phyloP scores from a whole-genome alignment of 768 basidiomycete genomes.

The Podaxis carcinomalis region DNA sequence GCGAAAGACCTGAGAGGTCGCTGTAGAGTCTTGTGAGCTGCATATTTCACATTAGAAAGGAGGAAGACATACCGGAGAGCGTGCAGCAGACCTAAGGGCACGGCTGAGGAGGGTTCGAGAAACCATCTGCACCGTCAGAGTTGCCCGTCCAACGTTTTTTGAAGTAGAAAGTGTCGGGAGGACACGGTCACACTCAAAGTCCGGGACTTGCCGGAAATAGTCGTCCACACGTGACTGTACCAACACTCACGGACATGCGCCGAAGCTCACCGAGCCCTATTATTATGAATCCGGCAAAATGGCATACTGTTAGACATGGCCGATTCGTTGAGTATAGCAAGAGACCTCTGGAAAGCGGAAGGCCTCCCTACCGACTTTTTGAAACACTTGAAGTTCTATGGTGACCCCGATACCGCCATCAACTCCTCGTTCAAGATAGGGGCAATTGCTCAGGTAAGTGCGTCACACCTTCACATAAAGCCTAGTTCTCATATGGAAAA shows the following conservation, averaged over 20 bases:
- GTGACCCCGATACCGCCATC: conserved; percentile 37
- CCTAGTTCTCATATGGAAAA: neutral
- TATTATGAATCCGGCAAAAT: neutral
- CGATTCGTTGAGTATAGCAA: conserved; percentile 15
- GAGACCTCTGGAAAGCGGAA: conserved; percentile 34
- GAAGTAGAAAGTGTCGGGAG: conserved; percentile 23
- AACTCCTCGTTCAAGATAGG: conserved; percentile 55
- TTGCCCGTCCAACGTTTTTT: conserved; percentile 25
- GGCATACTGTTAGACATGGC: neutral
- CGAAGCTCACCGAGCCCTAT: neutral
- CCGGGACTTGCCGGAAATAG: conserved; percentile 25
- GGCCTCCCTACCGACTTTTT: conserved; percentile 36
- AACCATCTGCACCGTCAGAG: conserved; percentile 25
- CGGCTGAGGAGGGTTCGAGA: conserved; percentile 40
- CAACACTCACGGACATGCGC: neutral
- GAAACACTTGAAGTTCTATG: conserved; percentile 29
- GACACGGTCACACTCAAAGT: conserved; percentile 25
- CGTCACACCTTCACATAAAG: neutral
- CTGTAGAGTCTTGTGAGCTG: conserved; percentile 22
- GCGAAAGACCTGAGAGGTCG: conserved; percentile 67
- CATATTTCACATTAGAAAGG: neutral
- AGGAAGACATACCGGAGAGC: conserved; percentile 29
- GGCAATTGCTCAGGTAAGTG: conserved; percentile 45
- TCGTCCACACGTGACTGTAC: conserved; percentile 15
- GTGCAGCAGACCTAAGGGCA: conserved; percentile 36